Evolutionary conservation across 2,329 filamentous ascomycete species (phyloP).

Genomic region (Bretziella fagacearum): DNA sequence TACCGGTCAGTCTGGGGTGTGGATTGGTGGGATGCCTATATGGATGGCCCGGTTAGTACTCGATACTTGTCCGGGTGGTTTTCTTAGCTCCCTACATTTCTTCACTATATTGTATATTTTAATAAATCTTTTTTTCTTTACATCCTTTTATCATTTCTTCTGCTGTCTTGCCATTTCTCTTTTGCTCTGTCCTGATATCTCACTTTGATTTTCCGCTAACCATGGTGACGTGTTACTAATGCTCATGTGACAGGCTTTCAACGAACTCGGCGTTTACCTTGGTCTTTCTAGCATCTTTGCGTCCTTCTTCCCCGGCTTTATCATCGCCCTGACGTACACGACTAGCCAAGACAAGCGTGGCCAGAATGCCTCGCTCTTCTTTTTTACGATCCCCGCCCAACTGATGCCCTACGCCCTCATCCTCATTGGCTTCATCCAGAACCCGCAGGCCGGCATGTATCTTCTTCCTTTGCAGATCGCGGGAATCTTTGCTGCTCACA

Average conservation of each 20-base stretch:
- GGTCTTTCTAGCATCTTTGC: slow-evolving; percentile 12
- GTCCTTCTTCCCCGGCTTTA: slow-evolving; percentile 46
- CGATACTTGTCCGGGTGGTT: slow-evolving; percentile 41
- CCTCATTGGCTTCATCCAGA: slow-evolving; percentile 47
- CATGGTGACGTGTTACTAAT: not conserved
- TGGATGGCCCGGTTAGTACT: slow-evolving; percentile 49
- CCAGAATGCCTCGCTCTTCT: slow-evolving; percentile 57
- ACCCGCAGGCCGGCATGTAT: slow-evolving; percentile 38
- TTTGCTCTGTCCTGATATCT: not conserved
- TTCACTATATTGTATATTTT: slow-evolving; percentile 14
- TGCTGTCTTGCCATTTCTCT: slow-evolving; percentile 1
- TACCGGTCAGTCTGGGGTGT: slow-evolving; percentile 45
- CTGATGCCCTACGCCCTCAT: slow-evolving; percentile 69
- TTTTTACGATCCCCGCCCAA: slow-evolving; percentile 70
- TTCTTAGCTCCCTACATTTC: slow-evolving; percentile 45
- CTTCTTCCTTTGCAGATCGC: slow-evolving; percentile 48
- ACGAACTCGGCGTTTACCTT: slow-evolving; percentile 11
- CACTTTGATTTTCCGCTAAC: not conserved
- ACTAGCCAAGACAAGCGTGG: slow-evolving; percentile 73
- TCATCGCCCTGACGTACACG: slow-evolving; percentile 68
- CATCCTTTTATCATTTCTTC: not conserved
- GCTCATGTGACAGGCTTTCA: slow-evolving; percentile 9
- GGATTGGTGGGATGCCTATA: slow-evolving; percentile 61
- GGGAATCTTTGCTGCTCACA: slow-evolving; percentile 48
- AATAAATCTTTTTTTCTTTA: not conserved